phyloP scores from a whole-genome alignment of 176 grass and related monocot genomes.

The Pontederia crassipes region DNA sequence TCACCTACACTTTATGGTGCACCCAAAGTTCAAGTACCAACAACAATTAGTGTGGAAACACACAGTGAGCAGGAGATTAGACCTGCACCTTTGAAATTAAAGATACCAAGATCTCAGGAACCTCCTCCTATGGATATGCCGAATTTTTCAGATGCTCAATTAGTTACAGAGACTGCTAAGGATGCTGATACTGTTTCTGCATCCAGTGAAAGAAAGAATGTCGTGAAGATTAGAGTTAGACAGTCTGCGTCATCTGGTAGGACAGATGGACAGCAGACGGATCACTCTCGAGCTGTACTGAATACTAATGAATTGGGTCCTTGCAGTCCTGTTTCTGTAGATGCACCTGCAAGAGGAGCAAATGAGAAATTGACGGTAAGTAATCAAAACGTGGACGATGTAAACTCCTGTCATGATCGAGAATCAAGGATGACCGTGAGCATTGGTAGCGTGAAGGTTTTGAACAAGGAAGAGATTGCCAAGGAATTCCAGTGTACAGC shows the following conservation, averaged over 20 bases:
- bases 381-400: constrained; percentile 15
- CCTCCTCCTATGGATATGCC: constrained; percentile 49
- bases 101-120: constrained; percentile 49
- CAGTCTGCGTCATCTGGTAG: constrained; percentile 67
- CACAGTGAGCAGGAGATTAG: constrained; percentile 38
- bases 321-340: constrained; percentile 90
- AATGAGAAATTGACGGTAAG: constrained; percentile 33
- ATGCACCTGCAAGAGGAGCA: constrained; percentile 57
- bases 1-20: constrained; percentile 68
- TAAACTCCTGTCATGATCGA: constrained; percentile 11
- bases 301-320: constrained; percentile 69
- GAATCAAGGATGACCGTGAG: constrained; percentile 55
- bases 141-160: constrained; percentile 45
- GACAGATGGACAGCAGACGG: constrained; percentile 46
- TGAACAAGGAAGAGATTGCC: constrained; percentile 37
- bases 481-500: constrained; percentile 84
- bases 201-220: constrained; percentile 77
- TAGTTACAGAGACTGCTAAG: constrained; percentile 45
- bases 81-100: constrained; percentile 35
- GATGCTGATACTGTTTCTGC: constrained; percentile 81
- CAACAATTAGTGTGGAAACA: constrained; percentile 34
- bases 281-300: constrained; percentile 38
- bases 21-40: constrained; percentile 36
- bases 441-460: constrained; percentile 62
- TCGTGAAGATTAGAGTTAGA: constrained; percentile 80